phyloP scores from a whole-genome alignment of 1,284 basidiomycete species.

The Fistulinella cinereoalba region DNA sequence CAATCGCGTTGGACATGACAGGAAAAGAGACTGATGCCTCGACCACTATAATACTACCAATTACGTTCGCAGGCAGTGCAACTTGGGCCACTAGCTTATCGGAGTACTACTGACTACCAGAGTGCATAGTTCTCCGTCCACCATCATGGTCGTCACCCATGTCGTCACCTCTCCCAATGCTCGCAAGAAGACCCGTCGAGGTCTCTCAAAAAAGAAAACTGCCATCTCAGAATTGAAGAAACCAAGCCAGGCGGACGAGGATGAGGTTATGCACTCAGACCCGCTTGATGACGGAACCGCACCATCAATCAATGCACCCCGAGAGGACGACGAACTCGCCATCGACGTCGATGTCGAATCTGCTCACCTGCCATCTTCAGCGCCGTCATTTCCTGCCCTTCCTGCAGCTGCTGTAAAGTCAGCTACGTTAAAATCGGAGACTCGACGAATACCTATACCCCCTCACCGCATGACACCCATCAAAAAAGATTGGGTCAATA shows the following conservation, averaged over 20 bases:
- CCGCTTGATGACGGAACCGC: slow-evolving; percentile 9
- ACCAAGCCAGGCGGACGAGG: slow-evolving; percentile 19
- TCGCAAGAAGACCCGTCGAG: slow-evolving; percentile 56
- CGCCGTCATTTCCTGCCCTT: slow-evolving; percentile 66
- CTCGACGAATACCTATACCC: slow-evolving; percentile 83
- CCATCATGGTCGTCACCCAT: slow-evolving; percentile 57
- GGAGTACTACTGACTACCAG: no score
- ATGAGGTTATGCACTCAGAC: slow-evolving; percentile 38
- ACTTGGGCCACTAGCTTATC: no score
- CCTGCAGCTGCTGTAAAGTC: slow-evolving; percentile 52
- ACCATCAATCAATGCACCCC: slow-evolving; percentile 1
- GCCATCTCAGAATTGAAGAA: slow-evolving; percentile 12
- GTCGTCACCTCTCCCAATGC: slow-evolving; percentile 32
- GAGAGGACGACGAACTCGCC: slow-evolving; percentile 59
- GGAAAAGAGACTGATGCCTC: neutral
- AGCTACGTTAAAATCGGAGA: slow-evolving; percentile 70
- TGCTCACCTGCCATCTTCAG: slow-evolving; percentile 41
- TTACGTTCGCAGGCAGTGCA: no score
- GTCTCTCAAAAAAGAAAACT: slow-evolving; percentile 46
- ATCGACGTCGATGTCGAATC: slow-evolving; percentile 52
- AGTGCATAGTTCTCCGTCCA: slow-evolving; percentile 3
- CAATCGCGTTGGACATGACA: slow-evolving; percentile 21
- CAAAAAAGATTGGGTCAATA: slow-evolving; percentile 96
- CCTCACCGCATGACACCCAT: slow-evolving; percentile 97
- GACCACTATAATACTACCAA: no score